A percentile compares a stretch with the other conserved stretches of the same genome.
Evolutionary conservation across 2,329 filamentous ascomycete species (phyloP).

Genomic region (Diaporthe destruens): DNA sequence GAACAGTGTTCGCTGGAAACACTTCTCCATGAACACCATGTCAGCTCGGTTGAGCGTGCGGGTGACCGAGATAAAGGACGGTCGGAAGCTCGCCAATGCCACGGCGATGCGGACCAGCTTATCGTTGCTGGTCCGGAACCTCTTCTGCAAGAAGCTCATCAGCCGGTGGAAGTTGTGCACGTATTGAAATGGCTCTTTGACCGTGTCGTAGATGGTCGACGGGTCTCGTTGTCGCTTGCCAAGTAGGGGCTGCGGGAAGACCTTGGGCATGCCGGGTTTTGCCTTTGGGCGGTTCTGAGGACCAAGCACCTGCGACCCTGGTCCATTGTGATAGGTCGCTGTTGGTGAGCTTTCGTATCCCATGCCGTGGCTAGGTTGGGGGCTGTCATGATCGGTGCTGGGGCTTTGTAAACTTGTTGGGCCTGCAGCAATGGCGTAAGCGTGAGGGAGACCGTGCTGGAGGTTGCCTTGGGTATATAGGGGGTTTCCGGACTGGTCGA

Average conservation of each 20-base stretch:
- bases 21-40: constrained; percentile 97
- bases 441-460: constrained; percentile 73
- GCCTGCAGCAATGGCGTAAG: constrained; percentile 73
- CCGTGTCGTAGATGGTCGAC: constrained; percentile 87
- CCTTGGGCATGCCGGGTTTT: constrained; percentile 58
- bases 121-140: constrained; percentile 73
- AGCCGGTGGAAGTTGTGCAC: constrained; percentile 91
- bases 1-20: constrained; percentile 90
- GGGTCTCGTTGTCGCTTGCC: constrained; percentile 77
- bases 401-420: constrained; percentile 74
- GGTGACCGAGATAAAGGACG: constrained; percentile 92
- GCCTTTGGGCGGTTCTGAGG: constrained; percentile 57
- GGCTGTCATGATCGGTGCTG: constrained; percentile 74
- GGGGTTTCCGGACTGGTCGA: constrained; percentile 62
- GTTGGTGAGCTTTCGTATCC: constrained; percentile 69
- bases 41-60: constrained; percentile 90
- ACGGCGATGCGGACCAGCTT: constrained; percentile 88
- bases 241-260: constrained; percentile 63
- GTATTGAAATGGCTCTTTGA: constrained; percentile 93
- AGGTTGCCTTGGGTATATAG: constrained; percentile 69
- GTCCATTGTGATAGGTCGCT: constrained; percentile 50
- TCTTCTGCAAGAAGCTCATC: constrained; percentile 81
- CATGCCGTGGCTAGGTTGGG: constrained; percentile 64
- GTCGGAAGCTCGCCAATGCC: constrained; percentile 88
- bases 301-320: constrained; percentile 40